These are phyloP conservation scores for Galerina marginata DNA, from an alignment of 768 basidiomycete species.

Conservation along the genomic window DNA sequence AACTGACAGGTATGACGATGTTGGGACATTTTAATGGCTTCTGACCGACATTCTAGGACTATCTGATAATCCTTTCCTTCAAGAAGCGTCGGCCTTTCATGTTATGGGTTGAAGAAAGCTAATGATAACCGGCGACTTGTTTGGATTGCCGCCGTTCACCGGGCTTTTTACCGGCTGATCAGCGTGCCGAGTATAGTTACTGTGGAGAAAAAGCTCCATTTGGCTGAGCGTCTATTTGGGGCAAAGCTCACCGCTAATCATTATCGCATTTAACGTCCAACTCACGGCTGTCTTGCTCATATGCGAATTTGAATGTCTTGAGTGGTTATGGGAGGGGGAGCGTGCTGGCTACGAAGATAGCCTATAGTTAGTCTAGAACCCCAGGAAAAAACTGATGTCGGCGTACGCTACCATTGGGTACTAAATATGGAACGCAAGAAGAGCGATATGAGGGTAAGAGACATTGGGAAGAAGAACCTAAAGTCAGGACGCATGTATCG, in stretches of 20 bases:
- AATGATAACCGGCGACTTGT: not conserved
- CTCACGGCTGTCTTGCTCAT: too few relatives aligned
- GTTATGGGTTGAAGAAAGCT: too few relatives aligned
- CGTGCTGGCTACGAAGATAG: too few relatives aligned
- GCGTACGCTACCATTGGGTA: too few relatives aligned
- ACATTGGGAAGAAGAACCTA: too few relatives aligned
- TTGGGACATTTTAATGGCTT: not conserved
- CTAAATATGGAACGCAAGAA: too few relatives aligned
- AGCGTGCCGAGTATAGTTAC: not conserved
- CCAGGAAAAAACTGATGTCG: too few relatives aligned
- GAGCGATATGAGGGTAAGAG: too few relatives aligned
- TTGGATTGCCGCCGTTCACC: not conserved
- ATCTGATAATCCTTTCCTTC: not conserved
- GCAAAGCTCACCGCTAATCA: not conserved
- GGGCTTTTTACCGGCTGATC: not conserved
- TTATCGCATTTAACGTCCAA: not conserved
- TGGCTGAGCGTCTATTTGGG: conserved; percentile 13
- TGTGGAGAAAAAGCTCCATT: conserved; percentile 9
- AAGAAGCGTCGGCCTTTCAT: not conserved
- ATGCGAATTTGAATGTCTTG: too few relatives aligned
- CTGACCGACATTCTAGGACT: not conserved
- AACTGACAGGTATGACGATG: not conserved
- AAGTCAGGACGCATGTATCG: too few relatives aligned
- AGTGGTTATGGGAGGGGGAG: too few relatives aligned
- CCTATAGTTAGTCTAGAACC: too few relatives aligned